Base-by-base conservation (phyloP, 106 monocot species). In the Allium sativum region DNA sequence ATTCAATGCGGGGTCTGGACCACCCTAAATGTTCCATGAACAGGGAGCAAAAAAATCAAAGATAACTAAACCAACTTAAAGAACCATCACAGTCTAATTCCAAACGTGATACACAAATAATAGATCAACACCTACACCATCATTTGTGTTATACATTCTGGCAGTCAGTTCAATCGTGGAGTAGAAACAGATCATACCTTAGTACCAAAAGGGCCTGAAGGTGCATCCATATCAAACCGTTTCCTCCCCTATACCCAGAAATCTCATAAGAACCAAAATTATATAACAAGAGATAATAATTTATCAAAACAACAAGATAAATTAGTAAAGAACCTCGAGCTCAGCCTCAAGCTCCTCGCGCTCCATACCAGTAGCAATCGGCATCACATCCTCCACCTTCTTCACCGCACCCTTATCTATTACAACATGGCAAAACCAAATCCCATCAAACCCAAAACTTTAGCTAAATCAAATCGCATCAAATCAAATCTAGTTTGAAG, bases 181-280 rank as follows among this genome's bases (percentile, higher is more conserved):
- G 1, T 12, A 21, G 13, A 47, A 13, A 6, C 3, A 46, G 13
- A 62, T 21, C 77, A 55, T 18, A 89, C 93, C 93, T 93, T 93
- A 12, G 88, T 93, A 48, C 93, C 93, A 40, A 93, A 93, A 7
- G 93, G 93, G n/a, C 93, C 85, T 9, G 78, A 82, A 5, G 93
- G 82, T 17, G 93, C 61, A 68, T 93, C 88, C 93, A 88, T 93
- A 53, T 89, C 93, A 59, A 93, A 93, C 61, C 85, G 82, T 68
- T 93, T 82, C 85, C 65, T 77, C 48, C 93, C 93, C 93, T 93
- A 53, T 53, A 42, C 6, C 15, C 9, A 17, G 42, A 12, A 67
- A 54, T 50, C 59, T 0, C 47, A 18, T 42, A 20, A 59, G 45
- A 55, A 15, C 19, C 50, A 19, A 47, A 0, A 4, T 51, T 2